Percentiles rank a stretch among this genome's conserved stretches.
These are phyloP conservation scores for Termitomyces sp. DNA, from an alignment of 768 basidiomycete species.

Conservation along the genomic window DNA sequence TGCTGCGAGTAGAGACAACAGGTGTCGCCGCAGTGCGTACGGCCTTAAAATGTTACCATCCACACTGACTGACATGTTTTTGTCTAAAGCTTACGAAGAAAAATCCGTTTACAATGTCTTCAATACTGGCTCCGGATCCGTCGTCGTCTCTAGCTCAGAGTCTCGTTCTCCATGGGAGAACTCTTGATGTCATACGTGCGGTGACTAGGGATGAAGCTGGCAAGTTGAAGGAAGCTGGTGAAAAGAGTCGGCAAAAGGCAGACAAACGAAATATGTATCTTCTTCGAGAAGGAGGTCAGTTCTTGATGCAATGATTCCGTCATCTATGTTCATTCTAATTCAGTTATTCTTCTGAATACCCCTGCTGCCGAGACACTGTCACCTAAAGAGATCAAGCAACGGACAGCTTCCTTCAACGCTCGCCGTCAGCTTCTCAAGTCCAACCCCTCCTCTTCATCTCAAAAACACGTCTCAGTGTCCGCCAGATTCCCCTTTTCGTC, in stretches of 20 bases:
- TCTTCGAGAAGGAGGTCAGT: slow-evolving; percentile 89
- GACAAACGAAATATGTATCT: slow-evolving; percentile 97
- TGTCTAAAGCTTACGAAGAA: slow-evolving; percentile 44
- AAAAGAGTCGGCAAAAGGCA: slow-evolving; percentile 77
- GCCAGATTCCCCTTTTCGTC: slow-evolving; percentile 87
- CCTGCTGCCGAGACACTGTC: slow-evolving; percentile 71
- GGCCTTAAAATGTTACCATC: not conserved
- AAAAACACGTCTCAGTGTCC: slow-evolving; percentile 87
- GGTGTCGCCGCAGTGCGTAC: slow-evolving; percentile 32
- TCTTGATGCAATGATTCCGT: not conserved
- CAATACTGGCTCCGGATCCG: slow-evolving; percentile 91
- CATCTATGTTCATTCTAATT: not conserved
- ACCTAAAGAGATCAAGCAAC: slow-evolving; percentile 76
- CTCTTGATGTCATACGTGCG: slow-evolving; percentile 85
- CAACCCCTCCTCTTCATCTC: slow-evolving; percentile 96
- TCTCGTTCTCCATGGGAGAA: slow-evolving; percentile 87
- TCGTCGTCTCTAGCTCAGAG: slow-evolving; percentile 77
- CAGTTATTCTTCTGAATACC: slow-evolving; percentile 88
- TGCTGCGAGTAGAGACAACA: slow-evolving; percentile 59
- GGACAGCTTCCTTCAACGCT: slow-evolving; percentile 79
- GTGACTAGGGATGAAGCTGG: slow-evolving; percentile 87
- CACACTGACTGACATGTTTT: not conserved
- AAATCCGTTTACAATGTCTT: slow-evolving; percentile 84
- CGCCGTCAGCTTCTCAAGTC: slow-evolving; percentile 78
- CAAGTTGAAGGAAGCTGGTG: slow-evolving; percentile 84